Evolutionary conservation across 495 filamentous ascomycete genomes (phyloP).

Genomic region (Podospora didyma): DNA sequence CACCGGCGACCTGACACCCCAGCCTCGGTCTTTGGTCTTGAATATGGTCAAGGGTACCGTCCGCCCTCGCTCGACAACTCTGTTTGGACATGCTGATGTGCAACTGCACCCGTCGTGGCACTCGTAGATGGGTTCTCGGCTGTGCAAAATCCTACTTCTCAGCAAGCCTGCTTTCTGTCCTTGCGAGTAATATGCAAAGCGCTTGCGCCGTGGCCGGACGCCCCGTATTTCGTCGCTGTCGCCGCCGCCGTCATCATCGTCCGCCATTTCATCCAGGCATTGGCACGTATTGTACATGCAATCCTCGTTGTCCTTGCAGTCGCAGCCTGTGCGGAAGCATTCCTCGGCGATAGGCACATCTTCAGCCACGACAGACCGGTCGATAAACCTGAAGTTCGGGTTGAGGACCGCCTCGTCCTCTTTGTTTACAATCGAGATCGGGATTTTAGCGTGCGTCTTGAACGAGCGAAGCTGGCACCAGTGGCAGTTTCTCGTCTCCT

Average conservation of each 20-base stretch:
- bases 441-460: conserved; percentile 30
- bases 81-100: conserved; percentile 63
- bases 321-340: conserved; percentile 53
- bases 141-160: conserved; percentile 43
- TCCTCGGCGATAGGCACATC: conserved; percentile 43
- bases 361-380: conserved; percentile 37
- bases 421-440: conserved; percentile 47
- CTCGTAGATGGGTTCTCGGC: conserved; percentile 70
- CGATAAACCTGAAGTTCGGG: conserved; percentile 52
- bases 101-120: conserved; percentile 75
- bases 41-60: conserved; percentile 78
- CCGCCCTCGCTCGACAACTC: conserved; percentile 76
- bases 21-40: conserved; percentile 70
- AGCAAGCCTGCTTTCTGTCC: conserved; percentile 41
- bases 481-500: conserved; percentile 39
- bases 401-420: conserved; percentile 39
- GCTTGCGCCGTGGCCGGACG: conserved; percentile 15
- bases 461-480: conserved; percentile 50
- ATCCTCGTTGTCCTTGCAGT: conserved; percentile 40
- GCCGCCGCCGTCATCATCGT: conserved; percentile 27
- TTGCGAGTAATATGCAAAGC: conserved; percentile 41
- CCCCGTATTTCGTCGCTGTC: conserved; percentile 7
- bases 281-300: conserved; percentile 48
- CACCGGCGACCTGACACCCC: conserved; percentile 71
- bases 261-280: conserved; percentile 50